phyloP scores from a whole-genome alignment of 2,329 filamentous ascomycete genomes.

The Zalaria obscura region DNA sequence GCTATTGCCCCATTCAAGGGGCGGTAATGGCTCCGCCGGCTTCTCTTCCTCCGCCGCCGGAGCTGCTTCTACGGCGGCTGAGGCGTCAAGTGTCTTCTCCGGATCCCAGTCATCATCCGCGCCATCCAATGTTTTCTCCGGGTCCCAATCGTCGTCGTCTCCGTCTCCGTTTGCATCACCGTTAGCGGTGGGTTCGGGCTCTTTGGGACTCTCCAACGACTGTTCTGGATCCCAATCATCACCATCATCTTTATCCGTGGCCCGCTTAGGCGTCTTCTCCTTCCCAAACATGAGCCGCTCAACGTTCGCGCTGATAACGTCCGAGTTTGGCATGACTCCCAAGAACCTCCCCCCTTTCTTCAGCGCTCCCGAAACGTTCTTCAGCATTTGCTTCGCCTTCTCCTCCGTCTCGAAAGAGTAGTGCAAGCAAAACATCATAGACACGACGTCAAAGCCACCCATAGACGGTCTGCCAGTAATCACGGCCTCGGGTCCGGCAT shows the following conservation, averaged over 20 bases:
- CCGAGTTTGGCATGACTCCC: conserved; percentile 92
- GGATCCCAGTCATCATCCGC: conserved; percentile 11
- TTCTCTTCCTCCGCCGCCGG: conserved; percentile 10
- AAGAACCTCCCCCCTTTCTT: conserved; percentile 93
- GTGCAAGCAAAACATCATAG: conserved; percentile 99
- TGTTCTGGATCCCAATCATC: conserved; percentile 30
- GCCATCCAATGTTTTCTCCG: conserved; percentile 29
- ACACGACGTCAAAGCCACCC: conserved; percentile 83
- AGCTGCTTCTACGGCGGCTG: conserved; percentile 11
- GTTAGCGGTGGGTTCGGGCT: conserved; percentile 13
- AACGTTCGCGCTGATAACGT: conserved; percentile 72
- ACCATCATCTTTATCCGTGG: conserved; percentile 24
- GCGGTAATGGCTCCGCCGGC: conserved; percentile 28
- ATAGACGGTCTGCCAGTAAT: conserved; percentile 54
- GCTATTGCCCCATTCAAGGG: conserved; percentile 77
- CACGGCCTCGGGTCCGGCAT: conserved; percentile 43
- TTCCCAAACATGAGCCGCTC: conserved; percentile 52
- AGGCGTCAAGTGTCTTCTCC: conserved; percentile 24
- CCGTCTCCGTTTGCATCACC: conserved; percentile 10
- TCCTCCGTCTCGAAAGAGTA: conserved; percentile 91
- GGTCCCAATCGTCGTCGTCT: conserved; percentile 21
- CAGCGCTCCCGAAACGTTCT: conserved; percentile 77
- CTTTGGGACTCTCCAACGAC: conserved; percentile 17
- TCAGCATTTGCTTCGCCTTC: conserved; percentile 82
- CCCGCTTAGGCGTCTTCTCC: conserved; percentile 14